Evolutionary conservation across 148 eudicot species (phyloP).

Genomic region (Agrostemma githago): DNA sequence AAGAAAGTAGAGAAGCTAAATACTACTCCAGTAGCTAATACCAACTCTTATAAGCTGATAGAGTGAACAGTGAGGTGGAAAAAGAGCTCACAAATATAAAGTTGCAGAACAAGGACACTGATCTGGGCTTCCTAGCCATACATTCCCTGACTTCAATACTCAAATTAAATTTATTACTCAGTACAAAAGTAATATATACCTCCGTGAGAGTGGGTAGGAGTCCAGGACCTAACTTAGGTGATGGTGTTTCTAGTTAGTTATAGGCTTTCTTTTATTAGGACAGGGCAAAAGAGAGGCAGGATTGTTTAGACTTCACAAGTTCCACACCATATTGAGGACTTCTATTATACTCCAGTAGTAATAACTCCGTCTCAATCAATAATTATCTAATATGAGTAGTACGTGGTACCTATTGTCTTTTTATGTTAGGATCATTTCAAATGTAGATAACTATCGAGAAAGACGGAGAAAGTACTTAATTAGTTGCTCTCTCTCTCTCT

Average conservation of each 20-base stretch:
- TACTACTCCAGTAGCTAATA: not conserved
- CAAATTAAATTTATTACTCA: constrained; percentile 1
- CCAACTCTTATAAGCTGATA: not conserved
- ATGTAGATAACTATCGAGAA: no score
- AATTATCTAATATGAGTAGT: no score
- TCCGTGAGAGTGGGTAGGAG: constrained; percentile 1
- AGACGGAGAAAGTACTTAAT: no score
- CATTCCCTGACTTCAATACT: constrained; percentile 53
- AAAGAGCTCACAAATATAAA: constrained; percentile 31
- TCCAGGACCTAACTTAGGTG: not conserved
- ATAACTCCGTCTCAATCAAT: no score
- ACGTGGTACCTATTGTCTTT: no score
- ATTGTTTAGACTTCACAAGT: constrained; percentile 1
- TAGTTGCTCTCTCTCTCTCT: no score
- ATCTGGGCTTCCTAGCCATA: constrained; percentile 54
- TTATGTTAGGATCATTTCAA: no score
- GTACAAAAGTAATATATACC: constrained; percentile 5
- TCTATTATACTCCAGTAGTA: no score
- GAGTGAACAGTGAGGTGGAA: constrained; percentile 2
- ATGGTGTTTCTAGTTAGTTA: not conserved
- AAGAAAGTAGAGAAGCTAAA: constrained; percentile 10
- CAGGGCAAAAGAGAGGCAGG: constrained; percentile 19
- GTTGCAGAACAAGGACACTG: constrained; percentile 43
- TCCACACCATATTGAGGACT: no score
- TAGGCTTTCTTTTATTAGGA: constrained; percentile 22